Percentiles rank a stretch among this genome's conserved stretches.
phyloP scores from a whole-genome alignment of 2,329 filamentous ascomycete genomes.

The Ophiostoma sp. region DNA sequence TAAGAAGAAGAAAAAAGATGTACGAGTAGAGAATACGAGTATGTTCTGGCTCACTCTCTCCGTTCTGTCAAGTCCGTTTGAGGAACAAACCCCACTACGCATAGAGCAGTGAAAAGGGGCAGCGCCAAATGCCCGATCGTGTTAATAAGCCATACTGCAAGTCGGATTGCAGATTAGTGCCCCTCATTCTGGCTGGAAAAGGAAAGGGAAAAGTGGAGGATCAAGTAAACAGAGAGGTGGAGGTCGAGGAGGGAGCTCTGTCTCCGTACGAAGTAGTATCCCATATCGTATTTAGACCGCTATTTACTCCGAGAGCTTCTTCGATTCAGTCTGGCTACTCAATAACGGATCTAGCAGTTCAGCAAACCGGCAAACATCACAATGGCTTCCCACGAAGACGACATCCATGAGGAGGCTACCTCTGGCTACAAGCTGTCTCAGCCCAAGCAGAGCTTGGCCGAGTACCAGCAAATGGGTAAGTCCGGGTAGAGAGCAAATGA shows the following conservation, averaged over 20 bases:
- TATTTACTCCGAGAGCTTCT: neutral
- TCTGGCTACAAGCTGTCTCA: conserved; percentile 97
- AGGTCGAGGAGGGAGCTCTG: neutral
- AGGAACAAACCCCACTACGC: neutral
- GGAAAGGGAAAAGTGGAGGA: conserved; percentile 11
- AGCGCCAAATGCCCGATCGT: neutral
- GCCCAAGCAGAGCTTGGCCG: conserved; percentile 90
- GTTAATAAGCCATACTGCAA: neutral
- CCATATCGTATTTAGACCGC: neutral
- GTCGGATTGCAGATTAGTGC: neutral
- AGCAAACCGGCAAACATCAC: conserved; percentile 30
- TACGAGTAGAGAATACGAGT: too few relatives aligned
- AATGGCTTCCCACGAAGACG: conserved; percentile 66
- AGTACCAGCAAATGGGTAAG: conserved; percentile 81
- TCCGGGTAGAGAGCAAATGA: conserved; percentile 37
- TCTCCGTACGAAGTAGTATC: neutral
- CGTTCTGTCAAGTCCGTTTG: neutral
- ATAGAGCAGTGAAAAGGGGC: conserved; percentile 5
- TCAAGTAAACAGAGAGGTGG: conserved; percentile 1
- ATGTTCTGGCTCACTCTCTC: too few relatives aligned
- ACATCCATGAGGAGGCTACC: conserved; percentile 72
- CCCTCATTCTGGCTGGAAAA: conserved; percentile 7
- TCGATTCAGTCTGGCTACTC: neutral
- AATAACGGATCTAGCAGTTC: neutral
- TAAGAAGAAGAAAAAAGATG: too few relatives aligned